Percentiles rank a stretch among this genome's conserved stretches.
phyloP scores from a whole-genome alignment of 148 eudicot species.

The Chenopodium album region DNA sequence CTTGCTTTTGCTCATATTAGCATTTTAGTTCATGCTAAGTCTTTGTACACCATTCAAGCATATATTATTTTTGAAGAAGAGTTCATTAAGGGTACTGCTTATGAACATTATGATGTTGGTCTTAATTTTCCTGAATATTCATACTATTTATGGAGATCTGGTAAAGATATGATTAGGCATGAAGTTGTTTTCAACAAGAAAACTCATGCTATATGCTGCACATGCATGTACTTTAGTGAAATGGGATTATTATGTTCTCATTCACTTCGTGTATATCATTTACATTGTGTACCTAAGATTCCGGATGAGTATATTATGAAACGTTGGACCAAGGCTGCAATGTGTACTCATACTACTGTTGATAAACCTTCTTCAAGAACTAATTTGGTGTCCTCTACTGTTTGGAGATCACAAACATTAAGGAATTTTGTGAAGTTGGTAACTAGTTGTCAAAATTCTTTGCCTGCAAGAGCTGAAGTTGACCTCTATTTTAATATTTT shows the following conservation, averaged over 20 bases:
- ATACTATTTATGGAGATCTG: too few relatives aligned
- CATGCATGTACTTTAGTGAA: neutral
- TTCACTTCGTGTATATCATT: neutral
- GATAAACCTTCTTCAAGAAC: neutral
- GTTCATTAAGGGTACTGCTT: too few relatives aligned
- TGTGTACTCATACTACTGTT: neutral
- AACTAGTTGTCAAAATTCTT: neutral
- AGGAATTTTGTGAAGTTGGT: neutral
- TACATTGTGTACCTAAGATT: neutral
- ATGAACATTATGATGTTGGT: too few relatives aligned
- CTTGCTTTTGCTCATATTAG: too few relatives aligned
- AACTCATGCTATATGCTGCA: neutral
- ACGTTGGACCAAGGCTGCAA: neutral
- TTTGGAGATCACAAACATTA: neutral
- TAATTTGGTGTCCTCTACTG: neutral
- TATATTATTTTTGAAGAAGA: too few relatives aligned
- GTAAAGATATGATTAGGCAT: neutral
- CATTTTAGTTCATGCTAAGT: too few relatives aligned
- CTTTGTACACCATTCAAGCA: too few relatives aligned
- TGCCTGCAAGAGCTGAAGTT: neutral
- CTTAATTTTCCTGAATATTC: too few relatives aligned
- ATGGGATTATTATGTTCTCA: neutral
- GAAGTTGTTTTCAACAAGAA: neutral
- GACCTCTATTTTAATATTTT: neutral
- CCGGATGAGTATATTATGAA: neutral